Conservation (phyloP, 192 early-diverging fungal species). For the Cladochytrium replicatum region DNA sequence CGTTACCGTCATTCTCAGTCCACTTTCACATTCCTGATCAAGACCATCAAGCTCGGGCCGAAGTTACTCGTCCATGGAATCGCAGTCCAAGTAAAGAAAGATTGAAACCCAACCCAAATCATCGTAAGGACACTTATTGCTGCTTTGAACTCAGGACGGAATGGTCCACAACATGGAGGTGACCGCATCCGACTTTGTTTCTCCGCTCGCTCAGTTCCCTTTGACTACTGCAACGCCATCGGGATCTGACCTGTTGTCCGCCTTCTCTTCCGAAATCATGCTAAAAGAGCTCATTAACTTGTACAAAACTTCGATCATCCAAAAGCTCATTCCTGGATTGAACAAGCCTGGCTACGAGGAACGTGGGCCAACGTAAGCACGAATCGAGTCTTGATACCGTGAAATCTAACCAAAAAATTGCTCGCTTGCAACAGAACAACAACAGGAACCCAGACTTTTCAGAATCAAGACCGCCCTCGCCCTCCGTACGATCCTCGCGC, state of each 20-base stretch:
- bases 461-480: neutral
- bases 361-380: neutral
- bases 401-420: neutral
- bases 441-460: neutral
- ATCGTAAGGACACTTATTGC: too few species aligned
- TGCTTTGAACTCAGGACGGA: conserved; percentile 17
- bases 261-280: conserved; percentile 44
- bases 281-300: conserved; percentile 49
- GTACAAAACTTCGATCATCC: conserved; percentile 56
- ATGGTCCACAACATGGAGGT: conserved; percentile 25
- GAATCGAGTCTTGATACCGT: neutral
- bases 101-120: neutral
- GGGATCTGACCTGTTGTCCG: conserved; percentile 16
- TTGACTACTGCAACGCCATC: conserved; percentile 1
- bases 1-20: conserved; percentile 59
- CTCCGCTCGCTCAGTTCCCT: conserved; percentile 18
- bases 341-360: conserved; percentile 66
- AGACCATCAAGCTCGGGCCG: conserved; percentile 49
- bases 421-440: neutral
- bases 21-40: conserved; percentile 55
- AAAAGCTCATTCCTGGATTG: conserved; percentile 55
- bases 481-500: neutral
- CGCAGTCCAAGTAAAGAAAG: conserved; percentile 46
- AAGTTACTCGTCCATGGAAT: conserved; percentile 57
- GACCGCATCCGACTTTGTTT: conserved; percentile 11